phyloP scores from a whole-genome alignment of 805 yeast species.

The Lipomyces anomalus region DNA sequence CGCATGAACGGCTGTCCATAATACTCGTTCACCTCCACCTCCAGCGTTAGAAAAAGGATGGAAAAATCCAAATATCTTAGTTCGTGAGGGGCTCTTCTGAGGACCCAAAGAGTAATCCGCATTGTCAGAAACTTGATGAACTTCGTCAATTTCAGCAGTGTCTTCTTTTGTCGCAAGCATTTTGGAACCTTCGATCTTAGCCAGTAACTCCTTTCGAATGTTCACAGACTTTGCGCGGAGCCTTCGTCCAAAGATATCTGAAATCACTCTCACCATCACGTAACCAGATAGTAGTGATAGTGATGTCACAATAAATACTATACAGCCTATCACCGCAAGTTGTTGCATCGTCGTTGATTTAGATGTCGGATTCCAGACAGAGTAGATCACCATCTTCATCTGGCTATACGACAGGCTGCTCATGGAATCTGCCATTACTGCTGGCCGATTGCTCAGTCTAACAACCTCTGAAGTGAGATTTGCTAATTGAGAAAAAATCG shows the following conservation, averaged over 20 bases:
- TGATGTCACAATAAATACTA: conserved; percentile 13
- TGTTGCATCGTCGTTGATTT: conserved; percentile 1
- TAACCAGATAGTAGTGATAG: conserved; percentile 5
- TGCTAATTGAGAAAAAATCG: too few relatives aligned
- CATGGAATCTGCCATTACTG: too few relatives aligned
- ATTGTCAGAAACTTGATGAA: not conserved
- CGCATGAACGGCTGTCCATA: conserved; percentile 86
- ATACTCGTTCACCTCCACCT: conserved; percentile 96
- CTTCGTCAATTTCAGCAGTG: not conserved
- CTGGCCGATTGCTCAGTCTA: too few relatives aligned
- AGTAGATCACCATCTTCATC: too few relatives aligned
- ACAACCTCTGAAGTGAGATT: too few relatives aligned
- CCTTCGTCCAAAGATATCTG: conserved; percentile 8
- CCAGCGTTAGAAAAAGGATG: conserved; percentile 93
- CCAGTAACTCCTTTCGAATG: conserved; percentile 4
- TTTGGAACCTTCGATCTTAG: not conserved
- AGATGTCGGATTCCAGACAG: too few relatives aligned
- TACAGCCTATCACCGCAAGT: conserved; percentile 9
- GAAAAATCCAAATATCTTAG: conserved; percentile 69
- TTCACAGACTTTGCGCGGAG: conserved; percentile 9
- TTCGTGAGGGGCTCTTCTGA: conserved; percentile 1
- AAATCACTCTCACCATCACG: conserved; percentile 4
- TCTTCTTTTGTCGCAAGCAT: not conserved
- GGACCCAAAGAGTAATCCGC: not conserved
- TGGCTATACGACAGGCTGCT: too few relatives aligned